These are phyloP conservation scores for Heliamphora exappendiculata DNA, from an alignment of 148 eudicot genomes.

Conservation along the genomic window DNA sequence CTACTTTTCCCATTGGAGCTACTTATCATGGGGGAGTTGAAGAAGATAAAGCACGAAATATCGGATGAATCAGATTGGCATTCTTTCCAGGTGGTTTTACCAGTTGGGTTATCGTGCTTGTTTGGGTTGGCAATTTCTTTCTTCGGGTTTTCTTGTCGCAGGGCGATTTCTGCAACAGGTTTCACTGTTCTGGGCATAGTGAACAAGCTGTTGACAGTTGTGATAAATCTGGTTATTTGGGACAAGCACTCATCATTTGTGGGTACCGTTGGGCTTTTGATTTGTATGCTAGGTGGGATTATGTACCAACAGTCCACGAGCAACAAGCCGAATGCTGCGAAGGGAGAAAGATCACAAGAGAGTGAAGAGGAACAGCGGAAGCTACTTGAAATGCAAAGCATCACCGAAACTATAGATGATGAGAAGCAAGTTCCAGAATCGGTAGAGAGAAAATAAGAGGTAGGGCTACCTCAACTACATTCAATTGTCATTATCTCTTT, in stretches of 20 bases:
- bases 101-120: constrained; percentile 81
- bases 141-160: constrained; percentile 93
- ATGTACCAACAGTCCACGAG: constrained; percentile 81
- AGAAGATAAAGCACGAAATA: constrained; percentile 85
- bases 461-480: not conserved
- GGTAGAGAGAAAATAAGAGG: constrained; percentile 33
- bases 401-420: constrained; percentile 19
- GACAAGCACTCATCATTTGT: constrained; percentile 82
- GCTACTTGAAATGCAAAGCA: constrained; percentile 71
- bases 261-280: constrained; percentile 83
- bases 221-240: constrained; percentile 82
- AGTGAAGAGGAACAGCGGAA: constrained; percentile 56
- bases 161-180: constrained; percentile 90
- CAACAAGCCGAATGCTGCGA: constrained; percentile 48
- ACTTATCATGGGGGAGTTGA: constrained; percentile 87
- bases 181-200: constrained; percentile 95
- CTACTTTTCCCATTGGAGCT: constrained; percentile 82
- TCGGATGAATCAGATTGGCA: constrained; percentile 81
- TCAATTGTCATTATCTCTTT: not conserved
- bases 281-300: constrained; percentile 89
- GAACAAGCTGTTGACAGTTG: constrained; percentile 82
- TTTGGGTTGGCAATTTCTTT: constrained; percentile 94
- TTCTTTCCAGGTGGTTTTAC: constrained; percentile 65
- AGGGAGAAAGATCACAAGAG: constrained; percentile 34
- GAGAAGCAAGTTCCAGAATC: constrained; percentile 25